A percentile compares a stretch with the other conserved stretches of the same genome.
Conservation (phyloP, 1,139 yeast species). For the Pneumocystis wakefieldiae region DNA sequence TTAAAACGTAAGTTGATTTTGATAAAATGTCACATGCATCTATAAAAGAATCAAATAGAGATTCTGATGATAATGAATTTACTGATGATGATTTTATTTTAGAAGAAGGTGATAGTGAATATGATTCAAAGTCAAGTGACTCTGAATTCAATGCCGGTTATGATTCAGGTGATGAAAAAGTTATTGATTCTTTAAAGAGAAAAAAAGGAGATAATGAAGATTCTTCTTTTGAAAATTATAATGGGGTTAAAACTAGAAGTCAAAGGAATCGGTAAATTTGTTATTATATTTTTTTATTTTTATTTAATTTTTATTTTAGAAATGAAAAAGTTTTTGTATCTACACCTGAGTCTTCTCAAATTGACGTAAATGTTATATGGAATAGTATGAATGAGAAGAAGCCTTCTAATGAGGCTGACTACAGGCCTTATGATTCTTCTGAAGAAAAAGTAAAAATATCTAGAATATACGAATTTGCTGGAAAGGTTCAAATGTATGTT, state of each 20-base stretch:
- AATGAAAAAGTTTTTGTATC: slow-evolving; percentile 25
- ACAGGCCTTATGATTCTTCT: slow-evolving; percentile 7
- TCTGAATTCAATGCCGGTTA: slow-evolving; percentile 1
- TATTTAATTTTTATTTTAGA: slow-evolving; percentile 43
- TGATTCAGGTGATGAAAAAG: slow-evolving; percentile 11
- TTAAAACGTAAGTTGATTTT: not conserved
- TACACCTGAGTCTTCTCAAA: slow-evolving; percentile 16
- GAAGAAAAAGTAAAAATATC: slow-evolving; percentile 51
- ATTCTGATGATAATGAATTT: not conserved
- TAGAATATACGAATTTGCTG: slow-evolving; percentile 78
- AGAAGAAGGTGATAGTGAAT: not conserved
- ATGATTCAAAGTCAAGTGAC: slow-evolving; percentile 9
- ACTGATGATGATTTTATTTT: not conserved
- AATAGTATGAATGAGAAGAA: slow-evolving; percentile 26
- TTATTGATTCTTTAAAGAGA: not conserved
- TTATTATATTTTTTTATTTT: slow-evolving; percentile 35
- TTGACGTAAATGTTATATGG: slow-evolving; percentile 44
- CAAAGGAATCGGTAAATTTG: slow-evolving; percentile 17
- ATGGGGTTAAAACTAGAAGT: slow-evolving; percentile 14
- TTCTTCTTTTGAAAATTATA: not conserved
- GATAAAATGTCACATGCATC: not conserved
- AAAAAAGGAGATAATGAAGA: not conserved
- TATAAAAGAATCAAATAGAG: not conserved
- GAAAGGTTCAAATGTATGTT: slow-evolving; percentile 61
- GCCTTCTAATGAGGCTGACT: slow-evolving; percentile 16